Base-by-base conservation (phyloP, 805 yeast species). In the Candida fluviatilis region DNA sequence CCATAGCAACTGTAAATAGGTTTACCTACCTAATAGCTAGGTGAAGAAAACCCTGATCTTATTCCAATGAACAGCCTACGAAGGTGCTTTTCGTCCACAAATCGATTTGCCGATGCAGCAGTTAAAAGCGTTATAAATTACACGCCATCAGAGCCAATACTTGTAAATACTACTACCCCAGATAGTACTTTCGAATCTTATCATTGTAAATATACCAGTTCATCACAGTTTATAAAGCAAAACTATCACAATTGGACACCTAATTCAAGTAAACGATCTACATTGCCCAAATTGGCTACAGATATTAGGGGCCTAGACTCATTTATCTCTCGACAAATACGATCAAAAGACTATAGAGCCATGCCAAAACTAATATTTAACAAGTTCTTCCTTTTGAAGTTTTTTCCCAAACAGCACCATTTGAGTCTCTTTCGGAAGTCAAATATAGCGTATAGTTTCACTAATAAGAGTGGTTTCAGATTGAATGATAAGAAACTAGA, bases 281-380 rank as follows among this genome's bases (percentile, higher is more conserved):
- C 10, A 11, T 54, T 61, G 19, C 71, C 71, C 4, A 41, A 26
- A 13, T 21, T 23, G 3, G 55, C 60, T 6, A 55, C 59, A 1
- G 71, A 67, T 31, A 67, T 67, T 19, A 53, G 48, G 23, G 73
- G 73, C 2, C 47, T 66, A 6, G 66, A 60, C 38, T 36, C 48
- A 51, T 26, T 40, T 15, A 19, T 13, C 40, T 46, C 32, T 47
- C 17, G 40, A 45, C 18, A 34, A 40, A n/a, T 31, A 34, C 34
- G 26, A 43, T 42, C 15, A 36, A 43, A 12, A 18, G 49, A 26
- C 14, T 26, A 26, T 13, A 10, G 29, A 26, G n/a, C 7, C 5
- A 26, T 13, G 15, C 15, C 29, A 26, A 26, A 26, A 12, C n/a
- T 26, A 13, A 13, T 26, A 8, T 7, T 5, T 12, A 12, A 45